Base-by-base conservation (phyloP, 805 yeast species). In the Barnettozyma wickerhamii region DNA sequence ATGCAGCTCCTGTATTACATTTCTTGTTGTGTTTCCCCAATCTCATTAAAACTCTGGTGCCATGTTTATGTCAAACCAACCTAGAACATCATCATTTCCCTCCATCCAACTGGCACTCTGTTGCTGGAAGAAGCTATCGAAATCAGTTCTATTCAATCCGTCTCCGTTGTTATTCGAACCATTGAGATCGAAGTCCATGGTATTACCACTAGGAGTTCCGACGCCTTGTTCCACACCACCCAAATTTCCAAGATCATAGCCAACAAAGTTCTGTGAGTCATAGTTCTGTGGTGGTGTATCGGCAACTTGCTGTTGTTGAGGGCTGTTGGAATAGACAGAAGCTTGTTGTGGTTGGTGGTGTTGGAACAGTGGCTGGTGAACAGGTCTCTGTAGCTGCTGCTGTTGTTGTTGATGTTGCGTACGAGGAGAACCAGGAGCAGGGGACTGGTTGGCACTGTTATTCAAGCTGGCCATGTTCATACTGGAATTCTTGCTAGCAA, bases 61-160 rank as follows among this genome's bases (percentile, higher is more conserved):
- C 82, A 75, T 77, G 53, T 83, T 83, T 59, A 80, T 79, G 58
- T 87, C 95, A 68, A 90, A 84, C 96, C 96, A 90, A 10, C 97
- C 97, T 35, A 90, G 66, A 54, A 90, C 84, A 58, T 90, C 97
- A 56, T 90, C 97, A 34, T 80, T 86, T 24, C 79, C 81, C 55
- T 86, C 89, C 57, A 81, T 41, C 95, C 95, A 87, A 23, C 88
- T 90, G 26, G 81, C 78, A 20, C 89, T 84, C 51, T 85, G 93
- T 59, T 83, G 88, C 57, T 83, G 88, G 62, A 84, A 79, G 50
- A 84, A 83, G 15, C 70, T 69, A 51, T 82, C 80, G 53, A 79
- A 62, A 37, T 57, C 60, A 17, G 52, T 48, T 21, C 53, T 43
- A 5, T 40, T 30, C 13, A 30, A 15, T 13, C 30, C 27, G 59